phyloP scores from a whole-genome alignment of 495 filamentous ascomycete species.

The Penicillium subrubescens region DNA sequence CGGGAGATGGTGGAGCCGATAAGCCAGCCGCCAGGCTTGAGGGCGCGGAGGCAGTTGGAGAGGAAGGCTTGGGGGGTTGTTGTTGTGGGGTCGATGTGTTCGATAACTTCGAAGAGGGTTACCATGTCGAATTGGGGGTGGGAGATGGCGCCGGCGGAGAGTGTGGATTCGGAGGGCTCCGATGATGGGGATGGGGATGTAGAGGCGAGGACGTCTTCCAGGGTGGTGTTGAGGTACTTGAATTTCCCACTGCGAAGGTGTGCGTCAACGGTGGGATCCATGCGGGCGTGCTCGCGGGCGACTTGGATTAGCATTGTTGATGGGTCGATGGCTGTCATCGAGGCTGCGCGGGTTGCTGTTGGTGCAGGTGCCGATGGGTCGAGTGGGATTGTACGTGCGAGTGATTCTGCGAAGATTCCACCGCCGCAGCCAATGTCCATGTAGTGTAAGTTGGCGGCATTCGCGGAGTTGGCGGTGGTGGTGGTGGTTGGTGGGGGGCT shows the following conservation, averaged over 20 bases:
- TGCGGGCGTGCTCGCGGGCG: constrained; percentile 70
- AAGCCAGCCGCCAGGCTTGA: constrained; percentile 91
- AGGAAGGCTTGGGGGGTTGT: constrained; percentile 71
- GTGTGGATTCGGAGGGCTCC: not conserved
- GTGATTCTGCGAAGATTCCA: constrained; percentile 92
- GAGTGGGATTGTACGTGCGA: constrained; percentile 64
- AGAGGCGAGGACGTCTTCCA: constrained; percentile 63
- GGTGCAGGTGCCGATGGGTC: constrained; percentile 50
- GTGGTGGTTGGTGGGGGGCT: constrained; percentile 23
- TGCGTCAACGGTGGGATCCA: constrained; percentile 58
- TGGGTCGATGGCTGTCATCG: constrained; percentile 84
- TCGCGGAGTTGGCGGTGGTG: constrained; percentile 6
- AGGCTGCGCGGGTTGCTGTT: constrained; percentile 59
- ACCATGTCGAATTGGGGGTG: constrained; percentile 66
- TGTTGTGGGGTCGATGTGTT: constrained; percentile 66
- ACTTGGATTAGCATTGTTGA: constrained; percentile 75
- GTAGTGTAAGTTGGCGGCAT: constrained; percentile 57
- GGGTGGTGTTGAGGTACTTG: constrained; percentile 66
- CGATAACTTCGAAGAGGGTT: constrained; percentile 89
- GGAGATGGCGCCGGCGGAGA: not conserved
- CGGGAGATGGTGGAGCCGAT: constrained; percentile 88
- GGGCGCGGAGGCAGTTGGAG: constrained; percentile 62
- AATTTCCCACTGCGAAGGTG: constrained; percentile 58
- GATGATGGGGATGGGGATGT: not conserved
- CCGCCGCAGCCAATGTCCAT: constrained; percentile 96